These are phyloP conservation scores for Sanghuangporus sanghuang DNA, from an alignment of 1,284 basidiomycete genomes.

Conservation along the genomic window DNA sequence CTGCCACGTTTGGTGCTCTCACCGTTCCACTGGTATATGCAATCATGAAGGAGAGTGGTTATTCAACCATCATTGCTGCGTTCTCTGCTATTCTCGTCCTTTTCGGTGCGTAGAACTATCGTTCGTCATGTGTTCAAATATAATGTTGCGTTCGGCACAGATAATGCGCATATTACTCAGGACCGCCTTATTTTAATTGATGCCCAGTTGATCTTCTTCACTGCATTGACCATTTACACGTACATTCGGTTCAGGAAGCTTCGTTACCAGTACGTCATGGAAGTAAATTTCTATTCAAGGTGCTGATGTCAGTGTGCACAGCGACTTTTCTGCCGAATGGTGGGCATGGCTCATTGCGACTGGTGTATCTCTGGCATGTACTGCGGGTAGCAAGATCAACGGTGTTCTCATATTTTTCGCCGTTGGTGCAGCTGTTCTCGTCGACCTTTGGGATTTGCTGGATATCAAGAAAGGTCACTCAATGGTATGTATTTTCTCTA, in stretches of 20 bases:
- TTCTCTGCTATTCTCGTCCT: conserved; percentile 85
- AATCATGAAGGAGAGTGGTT: conserved; percentile 98
- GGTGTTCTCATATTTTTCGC: conserved; percentile 89
- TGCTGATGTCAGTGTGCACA: conserved; percentile 28
- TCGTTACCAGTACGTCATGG: conserved; percentile 69
- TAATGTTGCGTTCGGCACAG: conserved; percentile 36
- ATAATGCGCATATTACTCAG: conserved; percentile 95
- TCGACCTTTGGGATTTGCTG: conserved; percentile 94
- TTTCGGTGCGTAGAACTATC: conserved; percentile 59
- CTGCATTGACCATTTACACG: conserved; percentile 89
- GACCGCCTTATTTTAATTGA: conserved; percentile 95
- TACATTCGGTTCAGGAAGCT: conserved; percentile 96
- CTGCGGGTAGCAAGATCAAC: conserved; percentile 98
- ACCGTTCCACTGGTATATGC: conserved; percentile 90
- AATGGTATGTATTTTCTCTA: conserved; percentile 55
- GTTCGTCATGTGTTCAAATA: not conserved
- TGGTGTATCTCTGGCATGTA: conserved; percentile 90
- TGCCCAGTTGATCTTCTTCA: conserved; percentile 93
- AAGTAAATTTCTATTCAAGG: not conserved
- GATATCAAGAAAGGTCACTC: conserved; percentile 81
- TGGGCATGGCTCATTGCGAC: conserved; percentile 94
- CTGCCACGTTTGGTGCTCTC: conserved; percentile 86
- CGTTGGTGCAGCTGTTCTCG: conserved; percentile 86
- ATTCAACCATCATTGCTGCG: conserved; percentile 83
- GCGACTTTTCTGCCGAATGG: conserved; percentile 86